Base-by-base conservation (phyloP, 345 rosid species). In the Laguncularia racemosa region DNA sequence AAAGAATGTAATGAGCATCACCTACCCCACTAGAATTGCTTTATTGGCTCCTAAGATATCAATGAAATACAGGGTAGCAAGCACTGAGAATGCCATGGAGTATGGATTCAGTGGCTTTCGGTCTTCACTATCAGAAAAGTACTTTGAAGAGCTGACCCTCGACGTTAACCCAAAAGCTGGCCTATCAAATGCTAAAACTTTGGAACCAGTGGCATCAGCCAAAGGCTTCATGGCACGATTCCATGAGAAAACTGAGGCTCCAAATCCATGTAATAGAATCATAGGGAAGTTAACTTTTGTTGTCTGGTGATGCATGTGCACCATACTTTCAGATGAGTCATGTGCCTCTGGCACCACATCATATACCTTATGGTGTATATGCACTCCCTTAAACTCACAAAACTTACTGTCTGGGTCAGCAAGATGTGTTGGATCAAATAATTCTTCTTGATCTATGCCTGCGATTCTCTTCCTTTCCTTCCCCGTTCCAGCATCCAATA, bases 171-270 rank as follows among this genome's bases (percentile, higher is more conserved):
- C 96, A 61, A 89, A 86, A 38, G 96, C 93, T 0, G 95, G 98
- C 65, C 96, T 81, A 59, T 92, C 95, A 72, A 89, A 92, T 57
- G 96, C 93, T 4, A 84, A 82, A 73, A 83, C 86, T 78, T 82
- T 86, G 52, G 89, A 80, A 20, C 84, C 66, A 45, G 78, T 72
- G 58, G 76, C 59, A 23, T 77, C 69, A 7, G 86, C 89, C 62
- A 92, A 67, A 23, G 72, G 89, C 77, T 83, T 84, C 88, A 86
- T 83, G 51, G 68, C 91, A 61, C 75, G 74, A 68, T 67, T 71
- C 98, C 96, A 92, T 2, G 96, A 89, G 78, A 76, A 92, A 46
- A 83, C 78, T 44, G 98, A 92, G 61, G 98, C 98, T 45, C 98
- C 98, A 57, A 92, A 92, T 5, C 96, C 98, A 20, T 89, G 98